Percentiles rank a stretch among this genome's conserved stretches.
These are phyloP conservation scores for Spatholobus suberectus DNA, from an alignment of 306 rosid genomes.

Conservation along the genomic window DNA sequence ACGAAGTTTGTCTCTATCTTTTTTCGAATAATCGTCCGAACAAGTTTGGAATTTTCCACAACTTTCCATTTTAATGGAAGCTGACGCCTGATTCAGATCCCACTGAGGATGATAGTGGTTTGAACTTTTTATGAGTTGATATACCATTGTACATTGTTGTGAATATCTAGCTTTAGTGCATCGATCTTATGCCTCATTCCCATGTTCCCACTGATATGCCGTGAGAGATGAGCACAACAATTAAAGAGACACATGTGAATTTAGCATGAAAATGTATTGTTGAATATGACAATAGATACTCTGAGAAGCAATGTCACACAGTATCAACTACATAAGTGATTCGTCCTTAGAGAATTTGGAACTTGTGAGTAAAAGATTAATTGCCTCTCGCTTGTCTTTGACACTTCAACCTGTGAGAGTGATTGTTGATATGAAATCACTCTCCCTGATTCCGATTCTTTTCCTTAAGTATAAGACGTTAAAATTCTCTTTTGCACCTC, in stretches of 20 bases:
- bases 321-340: neutral
- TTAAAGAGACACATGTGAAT: neutral
- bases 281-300: neutral
- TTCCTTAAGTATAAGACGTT: too few relatives aligned
- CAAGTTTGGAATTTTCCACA: neutral
- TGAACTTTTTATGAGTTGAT: conserved; percentile 7
- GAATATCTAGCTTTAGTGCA: conserved; percentile 22
- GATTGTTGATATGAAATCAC: too few relatives aligned
- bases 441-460: too few relatives aligned
- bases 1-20: neutral
- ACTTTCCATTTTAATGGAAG: conserved; percentile 28
- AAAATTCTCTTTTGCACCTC: too few relatives aligned
- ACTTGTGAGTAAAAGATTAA: neutral
- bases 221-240: neutral
- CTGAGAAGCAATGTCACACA: neutral
- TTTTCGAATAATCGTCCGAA: neutral
- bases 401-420: neutral
- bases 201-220: neutral
- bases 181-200: conserved; percentile 41
- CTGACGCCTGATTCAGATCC: conserved; percentile 47
- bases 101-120: conserved; percentile 35
- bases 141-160: neutral
- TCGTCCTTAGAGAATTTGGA: neutral
- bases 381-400: neutral
- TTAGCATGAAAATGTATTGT: neutral